Base-by-base conservation (phyloP, 2,329 filamentous ascomycete species). In the Pseudocercospora cruenta region DNA sequence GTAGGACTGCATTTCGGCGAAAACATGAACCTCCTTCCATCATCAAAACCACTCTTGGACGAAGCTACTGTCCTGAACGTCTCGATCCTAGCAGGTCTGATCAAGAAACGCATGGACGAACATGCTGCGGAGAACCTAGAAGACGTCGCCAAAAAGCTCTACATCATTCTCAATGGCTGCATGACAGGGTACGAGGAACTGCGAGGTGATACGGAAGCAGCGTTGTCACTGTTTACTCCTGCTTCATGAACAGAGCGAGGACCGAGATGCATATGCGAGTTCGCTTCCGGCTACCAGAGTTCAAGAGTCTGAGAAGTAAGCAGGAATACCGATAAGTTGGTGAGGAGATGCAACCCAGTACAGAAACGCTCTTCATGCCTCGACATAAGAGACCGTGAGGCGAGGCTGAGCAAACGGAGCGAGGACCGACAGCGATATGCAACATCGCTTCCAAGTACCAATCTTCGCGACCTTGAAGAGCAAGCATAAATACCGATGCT, bases 141-240 rank as follows among this genome's bases (percentile, higher is more conserved):
- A 5, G 36, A 58, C 3, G 58, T 67, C 10, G 63, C 66, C n/a
- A 36, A 45, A 26, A 43, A 58, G 45, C 31, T 60, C 1, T 67
- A 67, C 16, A 16, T 58, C 51, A 45, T 60, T 6, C 54, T 63
- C 31, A 67, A 67, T 16, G 66, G 66, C 2, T 43, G 43, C 22
- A 63, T 67, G 59, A 59, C 24, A 43, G 66, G 66, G 1, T 67
- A 58, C 26, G 58, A 67, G 3, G 36, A 59, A 33, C 3, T 64
- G 24, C 43, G 9, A 9, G 43, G 4, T 33, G 31, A 33, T 33
- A 12, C 31, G 31, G 9, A 33, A 12, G 31, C 10, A 12, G 31
- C 10, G 4, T 33, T 33, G 31, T 5, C 4, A 33, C 31, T 12
- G 9, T 31, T 31, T 31, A 31, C 28, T 31, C 28, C 28, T 31